Percentiles rank a stretch among this genome's conserved stretches.
Evolutionary conservation across 768 basidiomycete species (phyloP).

Genomic region (Gautieria morchelliformis): DNA sequence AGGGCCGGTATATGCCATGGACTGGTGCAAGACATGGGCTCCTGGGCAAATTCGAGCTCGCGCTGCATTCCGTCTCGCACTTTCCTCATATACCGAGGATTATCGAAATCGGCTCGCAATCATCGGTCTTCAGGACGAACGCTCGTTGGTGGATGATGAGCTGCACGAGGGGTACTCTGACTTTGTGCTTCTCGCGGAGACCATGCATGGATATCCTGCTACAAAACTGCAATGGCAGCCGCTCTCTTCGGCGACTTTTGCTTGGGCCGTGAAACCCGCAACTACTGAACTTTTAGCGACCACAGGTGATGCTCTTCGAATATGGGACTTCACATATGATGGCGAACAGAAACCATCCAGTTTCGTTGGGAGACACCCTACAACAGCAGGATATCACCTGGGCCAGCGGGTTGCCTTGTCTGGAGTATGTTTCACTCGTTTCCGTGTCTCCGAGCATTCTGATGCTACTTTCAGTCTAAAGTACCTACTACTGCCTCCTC

Average conservation of each 20-base stretch:
- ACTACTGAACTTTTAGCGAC: slow-evolving; percentile 82
- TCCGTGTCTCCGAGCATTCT: slow-evolving; percentile 6
- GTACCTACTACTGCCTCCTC: slow-evolving; percentile 75
- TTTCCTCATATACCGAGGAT: slow-evolving; percentile 81
- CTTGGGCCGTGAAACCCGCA: slow-evolving; percentile 60
- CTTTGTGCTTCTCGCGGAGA: slow-evolving; percentile 78
- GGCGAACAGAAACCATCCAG: slow-evolving; percentile 43
- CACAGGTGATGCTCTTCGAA: slow-evolving; percentile 84
- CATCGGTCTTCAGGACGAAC: slow-evolving; percentile 73
- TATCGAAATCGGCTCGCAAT: slow-evolving; percentile 75
- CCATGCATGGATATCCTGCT: slow-evolving; percentile 85
- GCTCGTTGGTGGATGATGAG: slow-evolving; percentile 80
- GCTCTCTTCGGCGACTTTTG: slow-evolving; percentile 46
- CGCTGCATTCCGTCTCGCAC: slow-evolving; percentile 74
- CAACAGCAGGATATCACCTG: slow-evolving; percentile 50
- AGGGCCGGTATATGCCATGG: slow-evolving; percentile 83
- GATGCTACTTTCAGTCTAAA: slow-evolving; percentile 56
- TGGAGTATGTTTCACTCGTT: slow-evolving; percentile 45
- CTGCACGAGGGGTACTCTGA: slow-evolving; percentile 53
- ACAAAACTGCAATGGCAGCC: slow-evolving; percentile 95
- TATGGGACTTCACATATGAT: slow-evolving; percentile 83
- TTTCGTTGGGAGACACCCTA: slow-evolving; percentile 62
- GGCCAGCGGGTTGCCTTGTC: slow-evolving; percentile 69
- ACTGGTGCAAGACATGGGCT: slow-evolving; percentile 80
- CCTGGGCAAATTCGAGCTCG: slow-evolving; percentile 63